Conservation (phyloP, 2,329 filamentous ascomycete species). For the Trichoderma guizhouense region DNA sequence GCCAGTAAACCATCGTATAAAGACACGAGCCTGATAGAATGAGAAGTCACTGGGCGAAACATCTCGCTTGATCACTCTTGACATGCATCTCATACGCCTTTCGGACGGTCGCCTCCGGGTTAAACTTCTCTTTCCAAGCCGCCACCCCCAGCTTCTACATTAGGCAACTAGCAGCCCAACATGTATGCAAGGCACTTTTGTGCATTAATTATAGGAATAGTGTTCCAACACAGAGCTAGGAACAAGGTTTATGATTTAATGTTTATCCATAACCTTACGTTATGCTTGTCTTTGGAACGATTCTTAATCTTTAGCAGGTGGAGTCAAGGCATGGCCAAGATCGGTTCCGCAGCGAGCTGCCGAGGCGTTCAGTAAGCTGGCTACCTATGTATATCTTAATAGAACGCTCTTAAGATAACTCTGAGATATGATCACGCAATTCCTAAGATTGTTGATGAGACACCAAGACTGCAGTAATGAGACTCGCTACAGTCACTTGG, state of each 20-base stretch:
- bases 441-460: not conserved
- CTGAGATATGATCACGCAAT: not conserved
- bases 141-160: not conserved
- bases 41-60: not conserved
- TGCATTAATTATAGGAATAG: not conserved
- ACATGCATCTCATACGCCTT: not conserved
- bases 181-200: constrained; percentile 2
- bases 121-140: not conserved
- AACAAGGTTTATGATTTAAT: not conserved
- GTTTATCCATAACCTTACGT: not conserved
- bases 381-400: not conserved
- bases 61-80: not conserved
- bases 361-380: not conserved
- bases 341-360: not conserved
- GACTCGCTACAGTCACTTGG: not conserved
- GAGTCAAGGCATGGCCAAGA: not conserved
- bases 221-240: not conserved
- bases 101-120: constrained; percentile 5
- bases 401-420: not conserved
- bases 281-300: not conserved
- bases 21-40: not conserved
- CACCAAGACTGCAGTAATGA: not conserved
- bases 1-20: too few species aligned
- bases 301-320: not conserved
- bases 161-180: not conserved